Base-by-base conservation (phyloP, 352 stramenopile species). In the Globisporangium spiculum region DNA sequence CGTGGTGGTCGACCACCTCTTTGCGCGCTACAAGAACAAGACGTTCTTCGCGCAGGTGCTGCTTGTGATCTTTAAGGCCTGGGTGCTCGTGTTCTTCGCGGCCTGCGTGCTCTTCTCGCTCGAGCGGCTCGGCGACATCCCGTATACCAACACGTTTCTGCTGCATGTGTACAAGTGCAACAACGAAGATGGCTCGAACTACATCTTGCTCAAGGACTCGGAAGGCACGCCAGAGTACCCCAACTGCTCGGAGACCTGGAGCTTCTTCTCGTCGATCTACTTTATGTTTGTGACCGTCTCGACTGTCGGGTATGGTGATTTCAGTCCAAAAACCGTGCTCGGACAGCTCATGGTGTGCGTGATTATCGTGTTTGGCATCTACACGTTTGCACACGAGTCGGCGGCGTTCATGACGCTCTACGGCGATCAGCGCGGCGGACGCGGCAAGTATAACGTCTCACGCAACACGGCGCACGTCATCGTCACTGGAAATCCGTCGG, bases 231-330 rank as follows among this genome's bases (percentile, higher is more conserved):
- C 68, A 4, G 75, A 76, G 41, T 91, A 81, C 38, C 68, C 80
- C 1, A 76, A 80, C 27, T 96, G 89, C 69, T 66, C 73, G 9
- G 89, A 96, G 71, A 91, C 86, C 1, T 94, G 88, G 89, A 93
- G 84, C 67, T 88, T 94, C 55, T 96, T 96, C 56, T 89, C 86
- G 56, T 91, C 87, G 41, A 91, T 96, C 55, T 96, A 96, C 71
- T 96, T 95, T 57, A 95, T 94, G 80, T 93, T 96, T 54, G 89
- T 96, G 59, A 96, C 89, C 3, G 87, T 94, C 10, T 95, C 87
- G 10, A 96, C 89, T 5, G 89, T 96, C 34, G 89, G 89, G 0
- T 96, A 96, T 59, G 89, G 89, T 2, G 89, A 96, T 66, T 94
- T 96, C 57, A 92, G 80, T 0, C 89, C 89, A 27, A 91, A 92